Percentiles rank a stretch among this genome's conserved stretches.
phyloP scores from a whole-genome alignment of 108 stramenopile species.

The Cyclotella choctawhatcheeana region DNA sequence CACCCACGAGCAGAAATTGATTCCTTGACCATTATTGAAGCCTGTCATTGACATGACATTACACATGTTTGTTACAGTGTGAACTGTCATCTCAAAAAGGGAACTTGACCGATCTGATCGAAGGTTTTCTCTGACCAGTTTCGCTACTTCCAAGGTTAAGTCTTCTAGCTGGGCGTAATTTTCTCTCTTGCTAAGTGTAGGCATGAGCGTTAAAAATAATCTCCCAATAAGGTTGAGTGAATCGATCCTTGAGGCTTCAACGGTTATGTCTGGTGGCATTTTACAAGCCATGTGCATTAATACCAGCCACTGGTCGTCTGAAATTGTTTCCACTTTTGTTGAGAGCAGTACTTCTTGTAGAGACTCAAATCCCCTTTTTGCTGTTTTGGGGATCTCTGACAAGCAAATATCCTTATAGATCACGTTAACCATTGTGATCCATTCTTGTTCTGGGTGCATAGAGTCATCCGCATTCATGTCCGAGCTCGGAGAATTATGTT shows the following conservation, averaged over 20 bases:
- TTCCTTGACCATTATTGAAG: constrained; percentile 58
- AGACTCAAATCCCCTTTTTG: constrained; percentile 65
- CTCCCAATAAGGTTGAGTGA: constrained; percentile 65
- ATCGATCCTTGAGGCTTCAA: constrained; percentile 57
- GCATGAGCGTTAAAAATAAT: constrained; percentile 66
- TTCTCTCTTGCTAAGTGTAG: constrained; percentile 42
- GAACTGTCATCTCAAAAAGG: constrained; percentile 76
- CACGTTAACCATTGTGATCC: constrained; percentile 61
- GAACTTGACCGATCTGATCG: constrained; percentile 58
- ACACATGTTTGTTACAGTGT: constrained; percentile 68
- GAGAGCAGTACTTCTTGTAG: constrained; percentile 64
- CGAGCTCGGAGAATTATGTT: not conserved
- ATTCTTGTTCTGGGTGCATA: constrained; percentile 52
- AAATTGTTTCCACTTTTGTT: constrained; percentile 63
- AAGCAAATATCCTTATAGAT: constrained; percentile 72
- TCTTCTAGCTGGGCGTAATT: constrained; percentile 76
- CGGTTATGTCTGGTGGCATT: constrained; percentile 56
- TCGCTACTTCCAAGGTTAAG: constrained; percentile 56
- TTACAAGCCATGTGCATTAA: constrained; percentile 61
- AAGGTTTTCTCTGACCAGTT: constrained; percentile 67
- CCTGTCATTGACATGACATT: constrained; percentile 62
- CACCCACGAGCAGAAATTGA: constrained; percentile 71
- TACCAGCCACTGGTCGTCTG: constrained; percentile 70
- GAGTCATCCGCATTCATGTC: not conserved
- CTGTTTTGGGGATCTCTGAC: constrained; percentile 50